Evolutionary conservation across 2,329 filamentous ascomycete genomes (phyloP).

Genomic region (Lachnellula subtilissima): DNA sequence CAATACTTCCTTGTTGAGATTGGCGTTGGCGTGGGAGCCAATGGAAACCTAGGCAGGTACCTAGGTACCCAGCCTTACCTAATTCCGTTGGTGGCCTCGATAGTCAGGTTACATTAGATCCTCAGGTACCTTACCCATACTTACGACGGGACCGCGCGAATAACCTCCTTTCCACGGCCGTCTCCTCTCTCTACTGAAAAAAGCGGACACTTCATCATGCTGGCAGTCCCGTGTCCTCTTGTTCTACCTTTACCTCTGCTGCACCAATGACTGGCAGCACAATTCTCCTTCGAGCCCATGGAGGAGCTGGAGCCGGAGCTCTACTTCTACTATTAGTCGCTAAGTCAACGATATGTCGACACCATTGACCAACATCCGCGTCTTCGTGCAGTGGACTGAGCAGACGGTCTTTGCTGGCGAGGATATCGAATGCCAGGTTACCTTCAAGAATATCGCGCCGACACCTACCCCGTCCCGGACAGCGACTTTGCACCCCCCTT

Average conservation of each 20-base stretch:
- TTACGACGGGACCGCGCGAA: too few species aligned
- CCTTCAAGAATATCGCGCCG: constrained; percentile 74
- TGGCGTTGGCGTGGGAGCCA: too few species aligned
- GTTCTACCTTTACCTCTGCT: constrained; percentile 14
- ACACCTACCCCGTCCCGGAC: constrained; percentile 18
- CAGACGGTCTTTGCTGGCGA: constrained; percentile 95
- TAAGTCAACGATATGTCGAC: constrained; percentile 29
- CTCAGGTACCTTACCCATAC: too few species aligned
- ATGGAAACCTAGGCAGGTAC: too few species aligned
- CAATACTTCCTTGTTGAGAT: too few species aligned
- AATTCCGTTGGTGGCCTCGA: too few species aligned
- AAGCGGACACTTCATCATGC: constrained; percentile 22
- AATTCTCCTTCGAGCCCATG: constrained; percentile 28
- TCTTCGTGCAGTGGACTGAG: constrained; percentile 92
- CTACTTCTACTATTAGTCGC: background rate
- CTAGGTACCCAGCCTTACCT: too few species aligned
- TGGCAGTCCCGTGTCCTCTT: constrained; percentile 10
- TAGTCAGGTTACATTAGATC: too few species aligned
- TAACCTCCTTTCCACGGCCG: background rate
- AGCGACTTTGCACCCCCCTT: constrained; percentile 20
- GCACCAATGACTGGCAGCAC: constrained; percentile 30
- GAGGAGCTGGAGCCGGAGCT: constrained; percentile 16
- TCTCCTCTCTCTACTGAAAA: background rate
- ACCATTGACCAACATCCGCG: constrained; percentile 73
- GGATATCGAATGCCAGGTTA: constrained; percentile 91